phyloP scores from a whole-genome alignment of 2,329 filamentous ascomycete genomes.

The Fusarium drepaniforme region DNA sequence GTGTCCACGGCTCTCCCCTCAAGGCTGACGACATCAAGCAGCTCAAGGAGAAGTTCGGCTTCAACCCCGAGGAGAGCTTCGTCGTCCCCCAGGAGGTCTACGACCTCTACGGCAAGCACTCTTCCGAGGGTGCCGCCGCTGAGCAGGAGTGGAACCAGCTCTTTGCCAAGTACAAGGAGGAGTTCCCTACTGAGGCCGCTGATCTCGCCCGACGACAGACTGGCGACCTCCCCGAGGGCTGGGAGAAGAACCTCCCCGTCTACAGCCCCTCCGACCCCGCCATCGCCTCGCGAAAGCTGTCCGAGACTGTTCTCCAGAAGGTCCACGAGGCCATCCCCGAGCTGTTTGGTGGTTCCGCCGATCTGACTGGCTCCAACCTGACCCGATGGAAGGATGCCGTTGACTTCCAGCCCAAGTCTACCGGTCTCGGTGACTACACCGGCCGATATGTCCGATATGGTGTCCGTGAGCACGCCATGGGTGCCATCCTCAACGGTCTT shows the following conservation, averaged over 20 bases:
- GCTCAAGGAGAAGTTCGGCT: constrained; percentile 95
- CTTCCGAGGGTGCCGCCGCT: constrained; percentile 85
- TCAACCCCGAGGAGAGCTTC: constrained; percentile 94
- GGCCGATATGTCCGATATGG: constrained; percentile 95
- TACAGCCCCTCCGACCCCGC: constrained; percentile 90
- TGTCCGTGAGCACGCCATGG: constrained; percentile 94
- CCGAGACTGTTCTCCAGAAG: constrained; percentile 91
- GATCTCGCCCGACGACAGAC: constrained; percentile 86
- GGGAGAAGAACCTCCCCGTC: constrained; percentile 92
- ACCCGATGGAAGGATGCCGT: constrained; percentile 97
- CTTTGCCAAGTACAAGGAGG: constrained; percentile 84
- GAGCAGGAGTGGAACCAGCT: constrained; percentile 97
- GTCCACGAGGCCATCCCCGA: constrained; percentile 88
- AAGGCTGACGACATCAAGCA: constrained; percentile 95
- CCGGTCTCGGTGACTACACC: constrained; percentile 87
- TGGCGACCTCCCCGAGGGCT: constrained; percentile 91
- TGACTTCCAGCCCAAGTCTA: constrained; percentile 94
- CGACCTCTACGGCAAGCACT: constrained; percentile 88
- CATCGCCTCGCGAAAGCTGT: constrained; percentile 94
- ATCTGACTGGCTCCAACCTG: constrained; percentile 98
- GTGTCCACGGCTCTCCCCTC: constrained; percentile 95
- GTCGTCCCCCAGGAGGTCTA: constrained; percentile 95
- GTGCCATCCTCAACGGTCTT: constrained; percentile 93
- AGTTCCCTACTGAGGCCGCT: constrained; percentile 82
- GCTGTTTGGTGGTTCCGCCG: constrained; percentile 94